A percentile compares a stretch with the other conserved stretches of the same genome.
These are phyloP conservation scores for Brettanomyces anomalus DNA, from an alignment of 805 yeast genomes.

Conservation along the genomic window DNA sequence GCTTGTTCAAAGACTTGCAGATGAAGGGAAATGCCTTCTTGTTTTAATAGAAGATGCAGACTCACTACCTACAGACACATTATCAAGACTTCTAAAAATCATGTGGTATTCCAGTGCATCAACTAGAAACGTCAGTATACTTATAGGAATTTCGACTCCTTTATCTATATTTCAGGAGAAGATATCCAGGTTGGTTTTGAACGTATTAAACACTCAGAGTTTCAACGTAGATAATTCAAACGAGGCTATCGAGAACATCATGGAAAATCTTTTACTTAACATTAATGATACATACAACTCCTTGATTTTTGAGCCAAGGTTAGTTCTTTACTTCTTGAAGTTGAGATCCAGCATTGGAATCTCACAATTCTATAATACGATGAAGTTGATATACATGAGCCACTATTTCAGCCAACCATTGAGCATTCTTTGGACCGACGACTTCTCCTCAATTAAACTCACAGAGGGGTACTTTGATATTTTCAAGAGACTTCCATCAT, in stretches of 20 bases:
- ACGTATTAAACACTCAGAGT: conserved; percentile 15
- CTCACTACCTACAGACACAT: conserved; percentile 19
- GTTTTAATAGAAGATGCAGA: conserved; percentile 29
- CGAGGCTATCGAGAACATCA: conserved; percentile 22
- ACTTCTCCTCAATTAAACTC: conserved; percentile 17
- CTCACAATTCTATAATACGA: conserved; percentile 20
- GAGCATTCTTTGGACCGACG: conserved; percentile 24
- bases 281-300: conserved; percentile 24
- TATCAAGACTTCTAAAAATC: conserved; percentile 17
- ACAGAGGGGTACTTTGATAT: conserved; percentile 17
- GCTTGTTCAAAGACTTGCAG: conserved; percentile 11
- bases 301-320: conserved; percentile 24
- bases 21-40: conserved; percentile 10
- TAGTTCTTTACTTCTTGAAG: conserved; percentile 20
- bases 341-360: conserved; percentile 20
- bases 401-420: conserved; percentile 28
- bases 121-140: conserved; percentile 12
- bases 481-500: conserved; percentile 22
- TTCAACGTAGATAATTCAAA: conserved; percentile 25
- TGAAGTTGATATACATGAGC: conserved; percentile 26
- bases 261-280: conserved; percentile 24
- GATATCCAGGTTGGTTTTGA: conserved; percentile 18
- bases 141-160: conserved; percentile 28
- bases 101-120: conserved; percentile 16
- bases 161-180: conserved; percentile 26